Percentiles rank a stretch among this genome's conserved stretches.
These are phyloP conservation scores for Colletotrichum viniferum DNA, from an alignment of 2,329 filamentous ascomycete genomes.

Conservation along the genomic window DNA sequence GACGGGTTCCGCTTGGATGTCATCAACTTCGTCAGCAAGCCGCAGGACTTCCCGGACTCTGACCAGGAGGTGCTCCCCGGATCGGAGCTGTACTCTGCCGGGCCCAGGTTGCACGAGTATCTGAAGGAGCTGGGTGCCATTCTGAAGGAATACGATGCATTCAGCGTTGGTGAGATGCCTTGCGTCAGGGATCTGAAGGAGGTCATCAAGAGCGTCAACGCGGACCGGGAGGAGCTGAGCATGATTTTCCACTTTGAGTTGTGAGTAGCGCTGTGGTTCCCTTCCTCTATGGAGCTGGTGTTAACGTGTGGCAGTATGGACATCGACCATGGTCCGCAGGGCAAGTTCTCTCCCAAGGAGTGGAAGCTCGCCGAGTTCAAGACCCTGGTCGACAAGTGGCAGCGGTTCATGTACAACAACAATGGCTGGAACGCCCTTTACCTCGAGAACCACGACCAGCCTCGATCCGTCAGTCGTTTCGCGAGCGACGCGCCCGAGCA, in stretches of 20 bases:
- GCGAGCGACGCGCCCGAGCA: slow-evolving; percentile 53
- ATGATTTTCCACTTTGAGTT: slow-evolving; percentile 79
- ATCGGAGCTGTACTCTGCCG: slow-evolving; percentile 57
- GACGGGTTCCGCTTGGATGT: slow-evolving; percentile 72
- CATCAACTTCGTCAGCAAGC: slow-evolving; percentile 71
- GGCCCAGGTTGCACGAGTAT: slow-evolving; percentile 51
- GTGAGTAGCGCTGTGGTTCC: slow-evolving; percentile 34
- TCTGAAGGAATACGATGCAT: slow-evolving; percentile 50
- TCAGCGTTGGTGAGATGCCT: slow-evolving; percentile 58
- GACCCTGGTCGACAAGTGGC: slow-evolving; percentile 59
- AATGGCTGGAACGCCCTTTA: slow-evolving; percentile 70
- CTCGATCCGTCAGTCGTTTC: slow-evolving; percentile 63
- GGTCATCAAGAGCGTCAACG: slow-evolving; percentile 54
- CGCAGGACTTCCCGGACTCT: slow-evolving; percentile 58
- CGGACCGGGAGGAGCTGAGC: slow-evolving; percentile 63
- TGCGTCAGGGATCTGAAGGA: slow-evolving; percentile 45
- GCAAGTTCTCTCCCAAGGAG: slow-evolving; percentile 45
- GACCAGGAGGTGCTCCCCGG: slow-evolving; percentile 33
- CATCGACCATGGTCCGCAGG: slow-evolving; percentile 48
- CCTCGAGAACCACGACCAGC: slow-evolving; percentile 71
- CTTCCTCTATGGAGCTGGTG: neutral
- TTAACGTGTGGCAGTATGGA: slow-evolving; percentile 42
- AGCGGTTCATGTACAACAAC: slow-evolving; percentile 62
- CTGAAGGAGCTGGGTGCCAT: slow-evolving; percentile 49
- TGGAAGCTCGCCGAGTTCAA: slow-evolving; percentile 59